Evolutionary conservation across 31 red algal genomes (phyloP).

Genomic region (Porphyra umbilicalis): DNA sequence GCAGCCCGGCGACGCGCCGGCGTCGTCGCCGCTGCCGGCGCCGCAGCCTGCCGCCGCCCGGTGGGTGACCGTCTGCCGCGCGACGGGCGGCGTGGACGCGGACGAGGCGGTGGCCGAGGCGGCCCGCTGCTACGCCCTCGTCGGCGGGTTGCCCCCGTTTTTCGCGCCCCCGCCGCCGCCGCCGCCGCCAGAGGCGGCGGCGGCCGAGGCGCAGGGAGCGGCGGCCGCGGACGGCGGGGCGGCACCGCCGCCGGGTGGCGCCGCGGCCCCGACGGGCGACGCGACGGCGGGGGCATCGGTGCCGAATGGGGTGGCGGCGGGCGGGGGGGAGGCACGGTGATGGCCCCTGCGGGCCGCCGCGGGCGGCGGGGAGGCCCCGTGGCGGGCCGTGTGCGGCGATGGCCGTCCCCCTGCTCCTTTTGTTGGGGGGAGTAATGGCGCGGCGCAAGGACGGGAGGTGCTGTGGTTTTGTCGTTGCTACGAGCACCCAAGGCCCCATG

Average conservation of each 20-base stretch:
- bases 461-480: too few species aligned
- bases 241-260: background rate
- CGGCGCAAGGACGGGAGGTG: too few species aligned
- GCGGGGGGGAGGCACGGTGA: background rate
- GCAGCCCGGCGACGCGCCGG: background rate
- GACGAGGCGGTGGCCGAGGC: background rate
- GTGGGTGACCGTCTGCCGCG: background rate
- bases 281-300: background rate
- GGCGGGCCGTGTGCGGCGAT: too few species aligned
- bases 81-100: conserved; percentile 1
- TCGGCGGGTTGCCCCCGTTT: background rate
- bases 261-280: background rate
- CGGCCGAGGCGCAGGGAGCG: background rate
- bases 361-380: too few species aligned
- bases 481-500: too few species aligned
- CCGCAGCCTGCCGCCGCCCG: background rate
- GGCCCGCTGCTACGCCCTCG: background rate
- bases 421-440: too few species aligned
- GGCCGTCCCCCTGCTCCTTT: too few species aligned
- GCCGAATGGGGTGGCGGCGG: background rate
- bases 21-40: background rate
- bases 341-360: too few species aligned
- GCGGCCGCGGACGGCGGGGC: background rate
- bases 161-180: background rate
- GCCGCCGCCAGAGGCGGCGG: background rate